phyloP scores from a whole-genome alignment of 208 protist genomes.

The Leishmania lainsoni region DNA sequence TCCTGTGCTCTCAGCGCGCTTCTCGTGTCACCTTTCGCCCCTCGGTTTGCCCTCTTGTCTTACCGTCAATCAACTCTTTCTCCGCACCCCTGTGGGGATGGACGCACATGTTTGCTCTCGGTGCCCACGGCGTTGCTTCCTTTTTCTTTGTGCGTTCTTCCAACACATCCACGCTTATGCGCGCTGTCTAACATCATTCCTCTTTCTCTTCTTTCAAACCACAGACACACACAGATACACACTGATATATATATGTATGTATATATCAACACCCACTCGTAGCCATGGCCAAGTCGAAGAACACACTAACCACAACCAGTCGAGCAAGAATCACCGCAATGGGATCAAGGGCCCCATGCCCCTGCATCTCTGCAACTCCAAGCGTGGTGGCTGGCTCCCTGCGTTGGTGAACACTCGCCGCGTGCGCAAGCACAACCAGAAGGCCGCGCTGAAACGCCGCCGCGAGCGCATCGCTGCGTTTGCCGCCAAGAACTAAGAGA shows the following conservation, averaged over 20 bases:
- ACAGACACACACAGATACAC: constrained; percentile 14
- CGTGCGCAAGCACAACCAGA: constrained; percentile 90
- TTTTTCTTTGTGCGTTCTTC: neutral
- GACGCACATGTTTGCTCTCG: neutral
- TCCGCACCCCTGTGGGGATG: neutral
- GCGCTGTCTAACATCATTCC: neutral
- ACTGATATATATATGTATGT: neutral
- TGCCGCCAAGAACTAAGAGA: constrained; percentile 38
- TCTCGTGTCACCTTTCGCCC: neutral
- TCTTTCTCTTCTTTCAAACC: constrained; percentile 2
- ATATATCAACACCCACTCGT: neutral
- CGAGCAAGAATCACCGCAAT: constrained; percentile 92
- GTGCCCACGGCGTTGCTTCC: neutral
- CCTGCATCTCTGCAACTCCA: constrained; percentile 75
- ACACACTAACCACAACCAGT: constrained; percentile 95
- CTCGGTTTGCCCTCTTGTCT: neutral
- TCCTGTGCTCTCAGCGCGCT: neutral
- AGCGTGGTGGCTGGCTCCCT: constrained; percentile 82
- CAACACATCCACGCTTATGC: neutral
- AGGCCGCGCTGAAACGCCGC: constrained; percentile 75
- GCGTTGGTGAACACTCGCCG: constrained; percentile 81
- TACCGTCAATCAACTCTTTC: neutral
- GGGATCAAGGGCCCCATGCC: constrained; percentile 87
- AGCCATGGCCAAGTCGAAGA: constrained; percentile 94
- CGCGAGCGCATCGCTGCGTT: constrained; percentile 73